Evolutionary conservation across 768 basidiomycete species (phyloP).

Genomic region (Calocybe gangraenosa): DNA sequence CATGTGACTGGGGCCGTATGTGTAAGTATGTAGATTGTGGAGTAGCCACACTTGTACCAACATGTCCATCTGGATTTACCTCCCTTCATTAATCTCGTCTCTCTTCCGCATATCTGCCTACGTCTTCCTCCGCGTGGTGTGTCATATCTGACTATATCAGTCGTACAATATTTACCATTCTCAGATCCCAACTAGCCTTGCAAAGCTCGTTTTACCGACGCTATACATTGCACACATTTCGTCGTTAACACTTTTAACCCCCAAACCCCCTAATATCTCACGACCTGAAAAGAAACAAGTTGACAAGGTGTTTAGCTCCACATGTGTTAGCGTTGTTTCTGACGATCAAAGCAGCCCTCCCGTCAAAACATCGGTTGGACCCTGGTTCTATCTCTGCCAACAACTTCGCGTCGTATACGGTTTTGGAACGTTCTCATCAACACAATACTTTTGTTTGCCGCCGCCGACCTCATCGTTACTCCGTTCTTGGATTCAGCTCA

Average conservation of each 20-base stretch:
- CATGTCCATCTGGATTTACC: constrained; percentile 17
- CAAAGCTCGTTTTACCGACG: constrained; percentile 25
- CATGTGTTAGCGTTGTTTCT: not conserved
- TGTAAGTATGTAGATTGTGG: too few relatives aligned
- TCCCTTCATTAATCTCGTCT: constrained; percentile 25
- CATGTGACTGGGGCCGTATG: too few relatives aligned
- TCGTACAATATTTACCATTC: constrained; percentile 1
- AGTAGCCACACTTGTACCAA: too few relatives aligned
- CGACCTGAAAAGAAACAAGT: constrained; percentile 8
- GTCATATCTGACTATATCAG: constrained; percentile 14
- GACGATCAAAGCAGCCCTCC: constrained; percentile 5
- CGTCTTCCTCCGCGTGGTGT: constrained; percentile 49
- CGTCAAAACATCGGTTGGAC: constrained; percentile 7
- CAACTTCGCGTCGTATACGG: constrained; percentile 25
- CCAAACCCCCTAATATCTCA: not conserved
- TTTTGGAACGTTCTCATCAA: constrained; percentile 28
- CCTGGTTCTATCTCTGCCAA: constrained; percentile 31
- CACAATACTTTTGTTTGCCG: constrained; percentile 27
- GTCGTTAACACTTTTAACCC: constrained; percentile 16
- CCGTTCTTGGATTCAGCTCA: constrained; percentile 54
- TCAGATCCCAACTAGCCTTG: constrained; percentile 37
- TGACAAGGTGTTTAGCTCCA: not conserved
- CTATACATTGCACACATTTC: constrained; percentile 26
- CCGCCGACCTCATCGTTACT: constrained; percentile 46
- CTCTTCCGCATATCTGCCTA: constrained; percentile 41